Conservation (phyloP, 768 basidiomycete genomes). For the Termitomyces bulborhizus region DNA sequence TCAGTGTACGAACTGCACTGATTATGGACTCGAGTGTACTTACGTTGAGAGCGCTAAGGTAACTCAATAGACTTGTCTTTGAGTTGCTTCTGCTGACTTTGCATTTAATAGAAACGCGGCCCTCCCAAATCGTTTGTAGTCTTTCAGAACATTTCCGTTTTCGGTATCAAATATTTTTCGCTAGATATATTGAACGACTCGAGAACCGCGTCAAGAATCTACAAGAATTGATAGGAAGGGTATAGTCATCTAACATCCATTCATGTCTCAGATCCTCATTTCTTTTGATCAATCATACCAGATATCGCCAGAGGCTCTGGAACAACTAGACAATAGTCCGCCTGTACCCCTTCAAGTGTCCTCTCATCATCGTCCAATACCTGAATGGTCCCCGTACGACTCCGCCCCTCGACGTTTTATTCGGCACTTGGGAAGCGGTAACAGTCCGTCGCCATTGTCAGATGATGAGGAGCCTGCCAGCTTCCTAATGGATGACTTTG, state of each 20-base stretch:
- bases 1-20: constrained; percentile 62
- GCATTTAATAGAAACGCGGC: constrained; percentile 38
- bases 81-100: neutral
- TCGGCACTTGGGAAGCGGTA: constrained; percentile 2
- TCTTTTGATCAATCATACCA: constrained; percentile 16
- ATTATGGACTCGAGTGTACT: constrained; percentile 58
- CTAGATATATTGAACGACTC: constrained; percentile 50
- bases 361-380: neutral
- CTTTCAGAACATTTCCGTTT: neutral
- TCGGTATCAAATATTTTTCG: neutral
- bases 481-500: constrained; percentile 30
- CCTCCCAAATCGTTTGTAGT: constrained; percentile 51
- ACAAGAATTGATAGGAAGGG: constrained; percentile 43
- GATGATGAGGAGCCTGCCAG: constrained; percentile 28
- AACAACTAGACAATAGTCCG: constrained; percentile 5
- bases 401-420: constrained; percentile 7
- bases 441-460: constrained; percentile 3
- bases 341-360: neutral
- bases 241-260: constrained; percentile 9
- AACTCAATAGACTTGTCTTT: constrained; percentile 7
- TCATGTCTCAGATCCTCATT: neutral
- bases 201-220: constrained; percentile 56
- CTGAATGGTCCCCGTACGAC: neutral
- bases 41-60: constrained; percentile 71
- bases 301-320: constrained; percentile 44